phyloP scores from a whole-genome alignment of 2,329 filamentous ascomycete species.

The Penicillium verrucosum region DNA sequence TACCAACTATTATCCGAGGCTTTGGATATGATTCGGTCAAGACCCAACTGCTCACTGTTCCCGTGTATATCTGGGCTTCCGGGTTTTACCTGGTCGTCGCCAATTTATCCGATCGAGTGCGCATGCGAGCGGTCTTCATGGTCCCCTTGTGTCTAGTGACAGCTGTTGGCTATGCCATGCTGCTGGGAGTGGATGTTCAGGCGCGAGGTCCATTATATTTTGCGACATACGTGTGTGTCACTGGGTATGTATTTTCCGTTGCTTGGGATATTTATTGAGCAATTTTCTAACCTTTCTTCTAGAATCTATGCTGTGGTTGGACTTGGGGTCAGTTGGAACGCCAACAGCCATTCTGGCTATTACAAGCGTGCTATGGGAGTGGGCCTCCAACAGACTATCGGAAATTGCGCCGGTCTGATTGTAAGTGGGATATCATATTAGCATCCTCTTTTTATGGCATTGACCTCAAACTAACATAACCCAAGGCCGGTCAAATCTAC shows the following conservation, averaged over 20 bases:
- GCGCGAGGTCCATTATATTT: conserved; percentile 11
- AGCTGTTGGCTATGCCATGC: conserved; percentile 12
- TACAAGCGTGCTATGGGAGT: conserved; percentile 15
- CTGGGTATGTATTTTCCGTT: conserved; percentile 5
- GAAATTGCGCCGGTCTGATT: conserved; percentile 12
- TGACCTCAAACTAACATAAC: neutral
- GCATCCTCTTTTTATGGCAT: neutral
- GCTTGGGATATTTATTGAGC: neutral
- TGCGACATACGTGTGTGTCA: conserved; percentile 14
- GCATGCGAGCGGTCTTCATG: conserved; percentile 14
- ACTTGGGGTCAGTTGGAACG: conserved; percentile 14
- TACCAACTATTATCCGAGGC: conserved; percentile 49
- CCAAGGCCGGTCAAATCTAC: conserved; percentile 14
- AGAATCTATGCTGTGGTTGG: conserved; percentile 14
- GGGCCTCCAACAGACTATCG: conserved; percentile 12
- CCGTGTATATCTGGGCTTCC: conserved; percentile 16
- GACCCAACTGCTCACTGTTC: conserved; percentile 17
- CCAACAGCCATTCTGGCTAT: conserved; percentile 14
- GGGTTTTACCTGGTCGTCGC: conserved; percentile 12
- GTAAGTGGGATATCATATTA: conserved; percentile 1
- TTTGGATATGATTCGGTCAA: conserved; percentile 46
- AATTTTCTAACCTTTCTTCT: neutral
- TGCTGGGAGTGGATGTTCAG: conserved; percentile 11
- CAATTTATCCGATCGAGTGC: conserved; percentile 10
- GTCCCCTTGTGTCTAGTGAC: conserved; percentile 11